Base-by-base conservation (phyloP, 768 basidiomycete species). In the Symmetrospora coprosmae region DNA sequence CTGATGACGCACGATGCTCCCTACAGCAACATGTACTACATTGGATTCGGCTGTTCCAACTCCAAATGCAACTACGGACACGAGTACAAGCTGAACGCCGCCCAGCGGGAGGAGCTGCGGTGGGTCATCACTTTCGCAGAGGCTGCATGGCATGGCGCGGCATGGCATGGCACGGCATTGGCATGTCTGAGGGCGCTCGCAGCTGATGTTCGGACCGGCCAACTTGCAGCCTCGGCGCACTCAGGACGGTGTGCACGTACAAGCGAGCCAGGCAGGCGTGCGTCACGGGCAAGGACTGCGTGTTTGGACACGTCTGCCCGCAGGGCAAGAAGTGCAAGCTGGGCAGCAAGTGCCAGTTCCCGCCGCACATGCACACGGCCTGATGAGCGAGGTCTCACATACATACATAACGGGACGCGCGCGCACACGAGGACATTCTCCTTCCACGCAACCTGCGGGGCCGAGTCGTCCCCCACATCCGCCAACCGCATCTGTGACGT, bases 31-130 rank as follows among this genome's bases (percentile, higher is more conserved):
- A n/a, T n/a, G n/a, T n/a, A n/a, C n/a, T n/a, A n/a, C n/a, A n/a
- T n/a, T n/a, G n/a, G n/a, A n/a, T 28, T 30, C 19, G 55, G 55
- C 5, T 58, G 55, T 43, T 45, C 40, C 8, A 58, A 58, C 46
- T 43, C 55, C 3, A 58, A 58, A 34, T 58, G 55, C 41, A 43
- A 58, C 16, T 58, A 58, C 31, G 43, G 41, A 30, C 55, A 58
- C 46, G 33, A 14, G 16, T 58, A 58, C 27, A 58, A 30, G 16
- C 41, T 58, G 19, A 58, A 28, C 21, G 13, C 41, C 14, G 46
- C 31, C 17, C 55, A 58, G 25, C 55, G 43, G 17, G 55, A 58
- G 11, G 55, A 58, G 46, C 43, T 58, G 55, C 39, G 55, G 19
- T 41, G 37, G 19, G 49, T 9, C 34, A 30, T 9, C 9, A 28